Evolutionary conservation across 129 eudicot genomes (phyloP), one percentile per base, ranked within the genome.

Genomic region (Escallonia rubra): DNA sequence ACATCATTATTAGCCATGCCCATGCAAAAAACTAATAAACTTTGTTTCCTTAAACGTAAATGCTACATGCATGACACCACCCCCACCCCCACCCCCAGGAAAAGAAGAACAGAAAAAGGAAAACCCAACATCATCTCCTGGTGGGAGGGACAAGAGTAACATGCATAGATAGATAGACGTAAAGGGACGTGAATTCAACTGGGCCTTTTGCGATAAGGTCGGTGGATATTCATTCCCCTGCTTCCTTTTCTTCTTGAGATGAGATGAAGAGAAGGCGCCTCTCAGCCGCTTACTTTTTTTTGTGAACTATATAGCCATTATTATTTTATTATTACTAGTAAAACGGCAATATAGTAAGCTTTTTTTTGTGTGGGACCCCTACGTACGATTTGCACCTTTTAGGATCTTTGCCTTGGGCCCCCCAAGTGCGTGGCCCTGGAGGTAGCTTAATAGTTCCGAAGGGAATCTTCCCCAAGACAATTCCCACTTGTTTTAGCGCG

Each of bases 161-260:
- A 50, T 66, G 69, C 48, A 64, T 8, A 23, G 23, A 50, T 8
- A 23, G 23, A 50, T 6, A 1, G 4, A 39, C 10, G 34, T 23
- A 67, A 14, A 53, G 41, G 14, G 49, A 66, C 38, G 53, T 12
- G 8, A 67, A 11, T 67, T 54, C 14, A 53, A 54, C 52, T 41
- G 52, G 52, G 48, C 52, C 53, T 9, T 54, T 49, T 52, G 39
- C 23, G 61, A 52, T 67, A 67, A 67, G 62, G 62, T 54, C 71
- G 71, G 71, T 53, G 39, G 61, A 41, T 11, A 3, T 40, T 11
- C 15, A 10, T 10, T 66, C 34, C 40, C 11, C 7, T 7, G 4
- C 2, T 39, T 34, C 3, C 16, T 39, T n/a, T 41, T 40, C 41
- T 7, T 53, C 7, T 53, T 42, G 3, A 23, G n/a, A 46, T 46